Evolutionary conservation across 768 basidiomycete species (phyloP), one percentile per base, ranked within the genome.

Genomic region (Macrocybe gigantea): DNA sequence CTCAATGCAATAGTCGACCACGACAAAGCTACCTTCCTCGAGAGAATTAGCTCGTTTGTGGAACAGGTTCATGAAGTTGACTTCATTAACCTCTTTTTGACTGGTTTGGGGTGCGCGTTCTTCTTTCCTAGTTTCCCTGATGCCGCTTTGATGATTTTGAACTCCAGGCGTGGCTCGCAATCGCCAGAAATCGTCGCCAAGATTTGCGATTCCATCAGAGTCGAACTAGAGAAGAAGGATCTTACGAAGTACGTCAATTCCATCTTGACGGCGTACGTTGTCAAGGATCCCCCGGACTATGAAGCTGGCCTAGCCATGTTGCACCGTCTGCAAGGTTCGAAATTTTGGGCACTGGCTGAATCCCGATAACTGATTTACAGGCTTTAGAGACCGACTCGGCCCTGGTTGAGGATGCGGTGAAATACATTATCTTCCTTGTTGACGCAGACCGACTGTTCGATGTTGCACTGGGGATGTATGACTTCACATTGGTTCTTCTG

Each of bases 401-500:
- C 29, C 64, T 93, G 2, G 90, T 96, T 10, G 94, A 99, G 60
- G 94, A 97, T 49, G 96, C 96, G 5, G 88, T 98, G 58, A 97
- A 94, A 61, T 99, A 98, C 60, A 86, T 98, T 62, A 97, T 98
- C 63, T 99, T 98, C 75, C 79, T 99, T 32, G 91, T 93, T 13
- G 92, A 98, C 55, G 93, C 93, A 0, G 82, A 98, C 57, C 74
- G 75, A 39, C 75, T 99, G 4, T 98, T 95, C 67, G 84, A 98
- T 62, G 88, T 89, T 8, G 96, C 96, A 1, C 77, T 99, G 32
- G 96, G 96, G 13, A 98, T 98, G 93, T 99, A 99, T 60, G 93
- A 99, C 65, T 98, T 98, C 69, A 84, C 89, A 30, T 72, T 99
- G 12, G 95, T 97, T 6, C 71, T 98, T 15, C 85, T 98, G 85